Conservation (phyloP, 2,329 filamentous ascomycete genomes). For the Nigrograna mackinnonii region DNA sequence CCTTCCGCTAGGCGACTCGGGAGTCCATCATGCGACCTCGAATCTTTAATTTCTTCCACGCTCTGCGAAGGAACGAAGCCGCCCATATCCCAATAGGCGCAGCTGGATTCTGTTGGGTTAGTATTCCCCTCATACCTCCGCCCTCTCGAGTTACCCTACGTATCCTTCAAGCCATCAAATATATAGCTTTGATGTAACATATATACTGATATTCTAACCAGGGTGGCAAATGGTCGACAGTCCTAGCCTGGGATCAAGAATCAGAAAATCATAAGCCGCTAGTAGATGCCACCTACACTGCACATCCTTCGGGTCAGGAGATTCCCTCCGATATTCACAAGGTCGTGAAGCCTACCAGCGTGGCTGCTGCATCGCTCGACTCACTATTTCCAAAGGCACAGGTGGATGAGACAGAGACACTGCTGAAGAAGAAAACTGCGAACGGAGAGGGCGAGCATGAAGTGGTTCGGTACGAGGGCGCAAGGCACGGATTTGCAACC, state of each 20-base stretch:
- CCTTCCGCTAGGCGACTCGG: conserved; percentile 1
- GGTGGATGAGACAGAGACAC: conserved; percentile 32
- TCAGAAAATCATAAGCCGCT: conserved; percentile 29
- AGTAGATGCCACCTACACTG: conserved; percentile 37
- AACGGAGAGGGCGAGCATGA: conserved; percentile 26
- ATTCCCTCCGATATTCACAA: conserved; percentile 38
- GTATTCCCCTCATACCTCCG: background rate
- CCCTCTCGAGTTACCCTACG: background rate
- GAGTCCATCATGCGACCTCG: conserved; percentile 2
- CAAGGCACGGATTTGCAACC: conserved; percentile 42
- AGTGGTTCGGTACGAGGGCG: conserved; percentile 40
- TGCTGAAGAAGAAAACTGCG: conserved; percentile 37
- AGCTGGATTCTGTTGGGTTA: conserved; percentile 39
- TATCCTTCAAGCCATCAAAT: background rate
- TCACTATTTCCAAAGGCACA: conserved; percentile 27
- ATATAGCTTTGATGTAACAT: too few species aligned
- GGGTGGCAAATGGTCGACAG: conserved; percentile 35
- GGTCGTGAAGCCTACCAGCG: conserved; percentile 35
- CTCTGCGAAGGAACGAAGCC: conserved; percentile 6
- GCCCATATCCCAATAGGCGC: conserved; percentile 23
- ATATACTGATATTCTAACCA: conserved; percentile 1
- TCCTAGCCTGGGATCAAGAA: conserved; percentile 32
- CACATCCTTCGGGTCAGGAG: conserved; percentile 37
- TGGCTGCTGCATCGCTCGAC: conserved; percentile 33
- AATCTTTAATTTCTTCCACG: conserved; percentile 9